Conservation (phyloP, 352 stramenopile genomes). For the Phytophthora pini region DNA sequence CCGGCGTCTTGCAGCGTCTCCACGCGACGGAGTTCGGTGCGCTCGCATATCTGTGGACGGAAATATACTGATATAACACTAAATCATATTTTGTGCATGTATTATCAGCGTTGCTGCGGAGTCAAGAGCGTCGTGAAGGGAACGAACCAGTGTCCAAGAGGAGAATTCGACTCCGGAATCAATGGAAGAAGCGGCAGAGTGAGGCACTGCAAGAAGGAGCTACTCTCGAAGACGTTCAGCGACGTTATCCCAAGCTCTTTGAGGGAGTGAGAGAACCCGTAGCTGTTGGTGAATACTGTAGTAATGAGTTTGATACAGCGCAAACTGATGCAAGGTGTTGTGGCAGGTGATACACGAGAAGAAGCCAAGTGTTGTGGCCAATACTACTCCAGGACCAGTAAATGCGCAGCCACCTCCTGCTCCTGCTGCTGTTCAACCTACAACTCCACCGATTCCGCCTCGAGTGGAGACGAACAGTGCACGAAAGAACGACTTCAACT, state of each 20-base stretch:
- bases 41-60: constrained; percentile 3
- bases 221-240: constrained; percentile 46
- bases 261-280: constrained; percentile 29
- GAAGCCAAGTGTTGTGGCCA: background rate
- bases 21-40: constrained; percentile 57
- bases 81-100: background rate
- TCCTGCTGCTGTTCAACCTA: background rate
- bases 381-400: background rate
- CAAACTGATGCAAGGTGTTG: constrained; percentile 4
- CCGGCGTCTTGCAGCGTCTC: constrained; percentile 45
- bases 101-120: constrained; percentile 39
- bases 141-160: constrained; percentile 39
- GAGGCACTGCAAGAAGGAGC: constrained; percentile 23
- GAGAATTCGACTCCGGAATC: constrained; percentile 41
- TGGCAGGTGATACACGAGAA: constrained; percentile 23
- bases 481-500: constrained; percentile 18
- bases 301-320: background rate
- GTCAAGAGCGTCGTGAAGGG: constrained; percentile 20
- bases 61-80: constrained; percentile 2
- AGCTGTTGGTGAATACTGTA: background rate
- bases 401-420: background rate
- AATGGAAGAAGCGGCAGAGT: constrained; percentile 47
- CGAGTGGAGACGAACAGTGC: background rate
- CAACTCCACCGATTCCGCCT: background rate
- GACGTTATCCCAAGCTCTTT: constrained; percentile 55